Conservation (phyloP, 2,329 filamentous ascomycete genomes). For the Exophiala alcalophila region DNA sequence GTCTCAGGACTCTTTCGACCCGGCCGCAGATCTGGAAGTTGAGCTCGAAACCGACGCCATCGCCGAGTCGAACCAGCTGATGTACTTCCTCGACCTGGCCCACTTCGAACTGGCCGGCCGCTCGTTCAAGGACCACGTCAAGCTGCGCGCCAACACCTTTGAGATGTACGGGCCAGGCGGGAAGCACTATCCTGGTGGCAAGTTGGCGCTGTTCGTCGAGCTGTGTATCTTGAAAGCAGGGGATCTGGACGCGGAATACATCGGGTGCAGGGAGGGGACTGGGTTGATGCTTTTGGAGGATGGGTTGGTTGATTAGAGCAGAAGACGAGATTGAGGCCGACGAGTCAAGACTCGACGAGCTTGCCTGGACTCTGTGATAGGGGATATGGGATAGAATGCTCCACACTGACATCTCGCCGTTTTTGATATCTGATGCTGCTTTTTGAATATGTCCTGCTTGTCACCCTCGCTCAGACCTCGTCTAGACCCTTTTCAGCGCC, state of each 20-base stretch:
- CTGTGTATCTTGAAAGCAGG: slow-evolving; percentile 13
- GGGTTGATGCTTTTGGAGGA: slow-evolving; percentile 14
- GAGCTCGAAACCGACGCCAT: slow-evolving; percentile 10
- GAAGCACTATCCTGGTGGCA: slow-evolving; percentile 7
- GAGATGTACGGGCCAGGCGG: slow-evolving; percentile 14
- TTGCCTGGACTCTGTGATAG: too few species aligned
- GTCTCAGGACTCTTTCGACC: slow-evolving; percentile 3
- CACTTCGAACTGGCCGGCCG: slow-evolving; percentile 18
- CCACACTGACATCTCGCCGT: too few species aligned
- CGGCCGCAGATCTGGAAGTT: slow-evolving; percentile 11
- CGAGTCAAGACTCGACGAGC: too few species aligned
- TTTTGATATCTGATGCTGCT: too few species aligned
- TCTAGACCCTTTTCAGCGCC: too few species aligned
- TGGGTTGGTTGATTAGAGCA: too few species aligned
- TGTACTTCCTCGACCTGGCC: slow-evolving; percentile 21
- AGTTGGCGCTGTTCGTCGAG: slow-evolving; percentile 17
- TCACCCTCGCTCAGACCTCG: too few species aligned
- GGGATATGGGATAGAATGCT: too few species aligned
- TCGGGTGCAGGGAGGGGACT: slow-evolving; percentile 20
- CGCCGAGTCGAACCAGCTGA: slow-evolving; percentile 19
- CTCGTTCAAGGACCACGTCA: slow-evolving; percentile 20
- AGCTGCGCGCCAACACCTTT: slow-evolving; percentile 11
- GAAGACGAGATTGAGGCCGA: too few species aligned
- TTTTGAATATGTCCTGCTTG: too few species aligned
- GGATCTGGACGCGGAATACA: slow-evolving; percentile 18